Evolutionary conservation across 352 stramenopile species (phyloP).

Genomic region (Pythium myriotylum): DNA sequence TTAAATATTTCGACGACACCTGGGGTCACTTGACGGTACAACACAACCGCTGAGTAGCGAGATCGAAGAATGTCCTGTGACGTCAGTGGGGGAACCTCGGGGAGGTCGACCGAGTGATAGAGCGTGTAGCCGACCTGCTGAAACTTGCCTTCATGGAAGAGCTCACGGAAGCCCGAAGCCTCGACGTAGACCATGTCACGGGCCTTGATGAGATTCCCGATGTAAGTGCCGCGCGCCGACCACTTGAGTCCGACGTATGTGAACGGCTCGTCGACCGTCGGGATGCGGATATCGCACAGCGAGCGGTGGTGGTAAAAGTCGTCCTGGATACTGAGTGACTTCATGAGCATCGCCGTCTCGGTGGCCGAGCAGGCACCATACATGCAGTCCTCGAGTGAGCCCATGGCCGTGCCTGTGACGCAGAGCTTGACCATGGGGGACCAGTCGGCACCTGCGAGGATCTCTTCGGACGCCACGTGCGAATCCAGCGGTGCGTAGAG

Average conservation of each 20-base stretch:
- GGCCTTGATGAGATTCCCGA: conserved; percentile 27
- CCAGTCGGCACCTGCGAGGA: conserved; percentile 23
- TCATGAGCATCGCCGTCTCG: conserved; percentile 38
- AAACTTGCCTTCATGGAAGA: neutral
- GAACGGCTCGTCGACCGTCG: conserved; percentile 35
- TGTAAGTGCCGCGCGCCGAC: conserved; percentile 9
- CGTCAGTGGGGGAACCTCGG: conserved; percentile 33
- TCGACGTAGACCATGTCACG: conserved; percentile 58
- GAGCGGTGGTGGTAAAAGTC: conserved; percentile 30
- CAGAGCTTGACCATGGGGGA: conserved; percentile 47
- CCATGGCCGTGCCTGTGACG: conserved; percentile 49
- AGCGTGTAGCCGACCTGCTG: conserved; percentile 40
- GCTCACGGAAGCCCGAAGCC: conserved; percentile 30
- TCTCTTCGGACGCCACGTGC: neutral
- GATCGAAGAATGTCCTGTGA: conserved; percentile 44
- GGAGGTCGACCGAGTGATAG: conserved; percentile 41
- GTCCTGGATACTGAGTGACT: conserved; percentile 31
- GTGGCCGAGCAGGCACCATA: conserved; percentile 46
- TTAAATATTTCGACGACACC: conserved; percentile 52
- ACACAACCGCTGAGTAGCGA: conserved; percentile 47
- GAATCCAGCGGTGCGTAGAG: neutral
- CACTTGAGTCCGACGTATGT: too few relatives aligned
- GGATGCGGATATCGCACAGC: conserved; percentile 42
- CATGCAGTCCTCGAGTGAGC: conserved; percentile 66
- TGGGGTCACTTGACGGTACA: conserved; percentile 39